These are phyloP conservation scores for Alternaria metachromatica DNA, from an alignment of 2,329 filamentous ascomycete species.

Conservation along the genomic window DNA sequence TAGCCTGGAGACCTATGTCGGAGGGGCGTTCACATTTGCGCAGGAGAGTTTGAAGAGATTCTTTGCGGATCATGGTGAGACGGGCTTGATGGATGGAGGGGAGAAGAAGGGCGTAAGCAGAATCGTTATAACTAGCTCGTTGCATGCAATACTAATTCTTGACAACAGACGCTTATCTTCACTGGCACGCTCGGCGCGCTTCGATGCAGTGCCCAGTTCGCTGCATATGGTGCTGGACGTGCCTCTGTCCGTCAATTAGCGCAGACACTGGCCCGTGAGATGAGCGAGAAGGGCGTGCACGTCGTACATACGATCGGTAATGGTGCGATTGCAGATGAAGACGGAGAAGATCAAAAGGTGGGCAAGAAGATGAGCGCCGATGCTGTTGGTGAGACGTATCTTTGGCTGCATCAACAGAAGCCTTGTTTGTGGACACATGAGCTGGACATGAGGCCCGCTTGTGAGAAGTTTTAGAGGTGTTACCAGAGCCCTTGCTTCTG, in stretches of 20 bases:
- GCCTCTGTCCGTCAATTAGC: slow-evolving; percentile 62
- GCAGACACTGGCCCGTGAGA: slow-evolving; percentile 63
- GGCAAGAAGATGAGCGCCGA: slow-evolving; percentile 66
- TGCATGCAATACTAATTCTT: neutral
- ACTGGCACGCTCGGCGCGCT: slow-evolving; percentile 61
- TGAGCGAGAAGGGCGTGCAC: slow-evolving; percentile 63
- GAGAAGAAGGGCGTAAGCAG: slow-evolving; percentile 58
- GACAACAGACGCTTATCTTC: slow-evolving; percentile 10
- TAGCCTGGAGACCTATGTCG: slow-evolving; percentile 60
- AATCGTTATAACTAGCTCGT: too few species aligned
- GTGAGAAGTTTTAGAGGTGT: slow-evolving; percentile 55
- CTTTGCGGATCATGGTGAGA: slow-evolving; percentile 60
- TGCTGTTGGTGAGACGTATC: slow-evolving; percentile 63
- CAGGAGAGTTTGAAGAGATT: slow-evolving; percentile 61
- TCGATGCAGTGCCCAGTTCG: slow-evolving; percentile 61
- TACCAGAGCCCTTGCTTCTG: neutral
- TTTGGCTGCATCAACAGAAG: slow-evolving; percentile 58
- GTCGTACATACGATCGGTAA: slow-evolving; percentile 67
- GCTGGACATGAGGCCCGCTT: slow-evolving; percentile 59
- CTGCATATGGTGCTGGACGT: slow-evolving; percentile 62
- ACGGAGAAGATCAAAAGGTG: slow-evolving; percentile 55
- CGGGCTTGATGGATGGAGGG: slow-evolving; percentile 54
- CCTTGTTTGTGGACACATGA: slow-evolving; percentile 62
- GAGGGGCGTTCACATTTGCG: slow-evolving; percentile 63
- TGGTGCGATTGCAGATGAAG: slow-evolving; percentile 60